A percentile compares a stretch with the other conserved stretches of the same genome.
Evolutionary conservation across 257 asterid species (phyloP).

Genomic region (Salvia splendens): DNA sequence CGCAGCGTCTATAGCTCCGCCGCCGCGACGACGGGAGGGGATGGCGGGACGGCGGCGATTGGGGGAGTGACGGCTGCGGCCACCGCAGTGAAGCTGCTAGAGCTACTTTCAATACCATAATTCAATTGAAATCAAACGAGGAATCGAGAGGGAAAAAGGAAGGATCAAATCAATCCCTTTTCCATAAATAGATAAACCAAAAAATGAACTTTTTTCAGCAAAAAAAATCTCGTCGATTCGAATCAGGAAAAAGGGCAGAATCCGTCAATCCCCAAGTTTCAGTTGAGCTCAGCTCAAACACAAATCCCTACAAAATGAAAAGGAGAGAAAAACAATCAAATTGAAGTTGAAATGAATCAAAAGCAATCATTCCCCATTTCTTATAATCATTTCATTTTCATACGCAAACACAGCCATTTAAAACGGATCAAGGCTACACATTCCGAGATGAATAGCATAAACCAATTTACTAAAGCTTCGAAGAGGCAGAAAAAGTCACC

Average conservation of each 20-base stretch:
- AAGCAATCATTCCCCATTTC: too few species aligned
- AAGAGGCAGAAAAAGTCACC: constrained; percentile 12
- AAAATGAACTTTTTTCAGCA: too few species aligned
- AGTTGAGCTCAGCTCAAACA: constrained; percentile 36
- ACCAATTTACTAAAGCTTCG: too few species aligned
- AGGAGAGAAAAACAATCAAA: constrained; percentile 32
- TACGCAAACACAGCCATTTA: constrained; percentile 36
- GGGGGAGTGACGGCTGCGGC: constrained; percentile 69
- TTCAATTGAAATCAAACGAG: constrained; percentile 6
- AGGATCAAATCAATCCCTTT: background rate
- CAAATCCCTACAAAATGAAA: constrained; percentile 48
- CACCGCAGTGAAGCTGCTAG: constrained; percentile 54
- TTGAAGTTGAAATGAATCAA: constrained; percentile 23
- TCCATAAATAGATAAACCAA: too few species aligned
- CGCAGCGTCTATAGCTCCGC: too few species aligned
- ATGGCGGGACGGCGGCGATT: constrained; percentile 79
- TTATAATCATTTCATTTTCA: constrained; percentile 23
- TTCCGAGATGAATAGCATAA: constrained; percentile 35
- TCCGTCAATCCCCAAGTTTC: background rate
- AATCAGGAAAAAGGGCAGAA: constrained; percentile 31
- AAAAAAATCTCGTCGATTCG: constrained; percentile 28
- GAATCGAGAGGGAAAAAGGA: background rate
- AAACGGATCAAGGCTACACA: constrained; percentile 54
- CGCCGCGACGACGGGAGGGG: constrained; percentile 59
- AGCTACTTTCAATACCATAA: constrained; percentile 74